Conservation (phyloP, 768 basidiomycete genomes). For the Lyophyllum semitale region DNA sequence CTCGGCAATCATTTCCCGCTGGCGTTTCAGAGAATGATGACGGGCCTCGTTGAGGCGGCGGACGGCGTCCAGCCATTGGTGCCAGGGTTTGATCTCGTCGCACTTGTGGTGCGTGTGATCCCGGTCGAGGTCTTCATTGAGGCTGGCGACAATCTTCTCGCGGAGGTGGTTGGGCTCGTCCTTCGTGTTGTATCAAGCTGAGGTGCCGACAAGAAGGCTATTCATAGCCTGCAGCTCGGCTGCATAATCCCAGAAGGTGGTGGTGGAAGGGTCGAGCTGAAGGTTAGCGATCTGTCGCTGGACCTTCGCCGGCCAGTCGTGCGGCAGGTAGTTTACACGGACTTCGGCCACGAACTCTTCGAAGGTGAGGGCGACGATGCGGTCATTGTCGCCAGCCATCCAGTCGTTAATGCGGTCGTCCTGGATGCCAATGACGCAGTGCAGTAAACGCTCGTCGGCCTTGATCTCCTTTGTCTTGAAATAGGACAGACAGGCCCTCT, state of each 20-base stretch:
- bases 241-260: slow-evolving; percentile 18
- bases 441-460: not conserved
- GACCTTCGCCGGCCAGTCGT: slow-evolving; percentile 16
- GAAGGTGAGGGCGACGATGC: slow-evolving; percentile 10
- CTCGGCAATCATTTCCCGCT: not conserved
- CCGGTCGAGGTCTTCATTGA: slow-evolving; percentile 11
- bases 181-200: slow-evolving; percentile 3
- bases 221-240: slow-evolving; percentile 14
- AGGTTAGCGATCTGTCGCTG: not conserved
- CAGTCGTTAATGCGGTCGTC: slow-evolving; percentile 8
- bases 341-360: slow-evolving; percentile 14
- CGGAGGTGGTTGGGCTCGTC: slow-evolving; percentile 13
- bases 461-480: slow-evolving; percentile 1
- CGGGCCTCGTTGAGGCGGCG: not conserved
- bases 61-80: not conserved
- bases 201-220: slow-evolving; percentile 8
- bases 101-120: slow-evolving; percentile 8
- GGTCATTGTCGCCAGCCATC: slow-evolving; percentile 4
- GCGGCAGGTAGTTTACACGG: slow-evolving; percentile 7
- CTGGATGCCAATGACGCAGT: not conserved
- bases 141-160: slow-evolving; percentile 16
- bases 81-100: not conserved
- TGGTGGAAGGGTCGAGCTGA: not conserved
- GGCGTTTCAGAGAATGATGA: not conserved
- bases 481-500: slow-evolving; percentile 1